Evolutionary conservation across 2,329 filamentous ascomycete species (phyloP), one percentile per base, ranked within the genome.

Genomic region (Beauveria rudraprayagi): DNA sequence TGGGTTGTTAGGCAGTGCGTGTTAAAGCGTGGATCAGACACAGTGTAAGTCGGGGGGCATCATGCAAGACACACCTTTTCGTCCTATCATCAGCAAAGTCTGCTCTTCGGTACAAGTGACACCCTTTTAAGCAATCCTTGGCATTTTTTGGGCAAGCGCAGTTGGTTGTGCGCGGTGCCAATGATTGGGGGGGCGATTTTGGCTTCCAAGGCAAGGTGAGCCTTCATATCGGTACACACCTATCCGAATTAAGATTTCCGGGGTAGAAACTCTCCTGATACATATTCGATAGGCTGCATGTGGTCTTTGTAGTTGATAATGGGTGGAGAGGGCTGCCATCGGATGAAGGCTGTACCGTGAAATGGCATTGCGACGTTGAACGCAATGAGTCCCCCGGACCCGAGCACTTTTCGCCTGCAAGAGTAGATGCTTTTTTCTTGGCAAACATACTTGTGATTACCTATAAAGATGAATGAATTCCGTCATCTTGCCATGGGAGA

Each of bases 211-310:
- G 28, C 26, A n/a, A 22, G 9, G 26, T 47, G 34, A 54, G 44
- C 59, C 51, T 61, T 61, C 59, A 61, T 61, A 43, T 61, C 59
- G 59, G 59, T 55, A 50, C 59, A 24, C 51, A 50, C 24, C 40
- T 41, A 61, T 61, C 59, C 59, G 59, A 34, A 56, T 50, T 56
- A 46, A 46, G 37, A 44, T 59, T 52, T 50, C 47, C 44, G 40
- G 47, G 56, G 26, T 24, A 59, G 56, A 59, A 59, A 59, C 56
- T 6, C 56, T 59, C 48, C 56, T 59, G 56, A 52, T 59, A 59
- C 56, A 59, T 28, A 5, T 30, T 11, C n/a, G 40, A 14, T 4
- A 59, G 37, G 9, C 24, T n/a, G 22, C 22, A 26, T 34, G 22
- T 9, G 2, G n/a, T 22, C 26, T 50, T 40, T 30, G 8, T 11